Evolutionary conservation across 2,329 filamentous ascomycete species (phyloP).

Genomic region (Periconia macrospinosa): DNA sequence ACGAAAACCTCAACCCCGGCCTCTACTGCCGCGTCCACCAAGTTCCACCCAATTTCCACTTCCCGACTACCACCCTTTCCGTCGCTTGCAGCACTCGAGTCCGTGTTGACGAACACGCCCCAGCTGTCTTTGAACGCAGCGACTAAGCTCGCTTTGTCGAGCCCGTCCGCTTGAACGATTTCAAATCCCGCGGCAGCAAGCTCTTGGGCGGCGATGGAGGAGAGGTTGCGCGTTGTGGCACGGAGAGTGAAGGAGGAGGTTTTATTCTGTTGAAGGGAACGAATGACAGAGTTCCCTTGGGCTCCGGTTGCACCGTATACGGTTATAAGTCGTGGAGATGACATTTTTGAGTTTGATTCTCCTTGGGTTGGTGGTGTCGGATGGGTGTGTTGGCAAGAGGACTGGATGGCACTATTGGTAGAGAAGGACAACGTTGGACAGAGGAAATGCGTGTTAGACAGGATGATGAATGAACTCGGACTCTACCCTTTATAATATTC

Average conservation of each 20-base stretch:
- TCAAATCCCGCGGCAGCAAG: constrained; percentile 41
- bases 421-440: no score
- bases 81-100: constrained; percentile 18
- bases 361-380: not conserved
- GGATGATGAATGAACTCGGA: no score
- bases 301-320: constrained; percentile 44
- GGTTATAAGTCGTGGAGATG: constrained; percentile 33
- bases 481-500: no score
- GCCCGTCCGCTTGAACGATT: constrained; percentile 38
- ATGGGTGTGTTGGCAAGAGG: no score
- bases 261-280: constrained; percentile 34
- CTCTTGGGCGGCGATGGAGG: constrained; percentile 11
- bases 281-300: constrained; percentile 46
- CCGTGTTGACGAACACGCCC: constrained; percentile 24
- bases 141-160: constrained; percentile 35
- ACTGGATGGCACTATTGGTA: no score
- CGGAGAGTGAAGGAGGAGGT: constrained; percentile 48
- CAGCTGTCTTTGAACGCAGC: constrained; percentile 35
- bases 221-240: constrained; percentile 48
- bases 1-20: constrained; percentile 18
- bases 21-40: constrained; percentile 20
- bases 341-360: constrained; percentile 2
- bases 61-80: constrained; percentile 16
- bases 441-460: no score
- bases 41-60: constrained; percentile 17